phyloP scores from a whole-genome alignment of 306 rosid species.

The Fragaria ananassa region DNA sequence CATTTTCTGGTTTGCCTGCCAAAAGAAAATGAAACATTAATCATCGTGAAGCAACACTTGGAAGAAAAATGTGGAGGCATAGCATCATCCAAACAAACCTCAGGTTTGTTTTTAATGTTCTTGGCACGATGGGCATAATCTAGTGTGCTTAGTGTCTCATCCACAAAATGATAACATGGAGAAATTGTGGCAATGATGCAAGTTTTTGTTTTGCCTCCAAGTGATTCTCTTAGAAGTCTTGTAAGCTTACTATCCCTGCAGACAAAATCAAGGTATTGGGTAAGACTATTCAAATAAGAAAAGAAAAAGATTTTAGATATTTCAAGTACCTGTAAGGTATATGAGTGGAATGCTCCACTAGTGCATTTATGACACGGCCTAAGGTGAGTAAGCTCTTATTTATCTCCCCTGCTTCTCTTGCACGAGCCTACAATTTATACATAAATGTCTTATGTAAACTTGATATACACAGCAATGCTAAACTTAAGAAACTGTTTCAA shows the following conservation, averaged over 20 bases:
- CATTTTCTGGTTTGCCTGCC: constrained; percentile 92
- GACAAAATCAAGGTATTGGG: not conserved
- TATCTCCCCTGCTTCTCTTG: constrained; percentile 99
- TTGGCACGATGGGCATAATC: constrained; percentile 96
- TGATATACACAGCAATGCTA: not conserved
- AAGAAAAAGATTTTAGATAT: constrained; percentile 5
- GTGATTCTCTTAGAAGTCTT: constrained; percentile 83
- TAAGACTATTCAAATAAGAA: not conserved
- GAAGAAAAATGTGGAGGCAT: constrained; percentile 11
- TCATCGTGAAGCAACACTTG: constrained; percentile 6
- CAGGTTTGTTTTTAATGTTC: constrained; percentile 86
- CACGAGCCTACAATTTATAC: constrained; percentile 67
- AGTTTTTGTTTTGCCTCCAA: constrained; percentile 98
- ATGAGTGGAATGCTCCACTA: constrained; percentile 91
- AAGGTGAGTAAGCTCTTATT: constrained; percentile 96
- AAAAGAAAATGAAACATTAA: constrained; percentile 4
- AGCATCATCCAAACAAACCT: constrained; percentile 49
- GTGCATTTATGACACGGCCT: constrained; percentile 94
- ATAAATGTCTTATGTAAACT: constrained; percentile 1
- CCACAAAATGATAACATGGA: constrained; percentile 73
- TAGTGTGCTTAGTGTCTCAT: constrained; percentile 90
- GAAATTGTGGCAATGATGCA: constrained; percentile 93
- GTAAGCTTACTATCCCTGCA: constrained; percentile 96
- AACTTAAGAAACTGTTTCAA: constrained; percentile 8
- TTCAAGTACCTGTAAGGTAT: constrained; percentile 78